These are phyloP conservation scores for Penicillium cataractarum DNA, from an alignment of 495 filamentous ascomycete genomes.

Conservation along the genomic window DNA sequence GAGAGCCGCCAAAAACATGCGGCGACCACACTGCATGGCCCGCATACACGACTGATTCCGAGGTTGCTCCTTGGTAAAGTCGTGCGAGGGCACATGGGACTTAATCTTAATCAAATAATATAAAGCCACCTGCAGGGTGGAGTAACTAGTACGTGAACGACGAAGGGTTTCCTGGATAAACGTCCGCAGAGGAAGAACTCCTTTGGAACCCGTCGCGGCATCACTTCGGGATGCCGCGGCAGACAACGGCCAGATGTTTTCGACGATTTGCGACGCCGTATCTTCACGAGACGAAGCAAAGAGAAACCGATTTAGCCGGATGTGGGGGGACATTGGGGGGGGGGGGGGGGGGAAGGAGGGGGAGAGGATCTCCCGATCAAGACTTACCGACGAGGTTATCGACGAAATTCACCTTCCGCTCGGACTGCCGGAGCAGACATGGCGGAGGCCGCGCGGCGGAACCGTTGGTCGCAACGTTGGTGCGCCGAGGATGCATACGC, in stretches of 20 bases:
- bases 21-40: slow-evolving; percentile 91
- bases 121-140: slow-evolving; percentile 92
- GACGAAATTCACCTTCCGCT: slow-evolving; percentile 94
- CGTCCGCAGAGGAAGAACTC: slow-evolving; percentile 85
- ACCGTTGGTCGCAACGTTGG: slow-evolving; percentile 47
- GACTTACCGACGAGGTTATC: slow-evolving; percentile 98
- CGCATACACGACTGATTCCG: slow-evolving; percentile 73
- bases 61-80: slow-evolving; percentile 86
- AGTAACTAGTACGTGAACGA: slow-evolving; percentile 93
- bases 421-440: slow-evolving; percentile 82
- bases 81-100: slow-evolving; percentile 79
- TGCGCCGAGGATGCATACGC: slow-evolving; percentile 83
- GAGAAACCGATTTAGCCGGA: slow-evolving; percentile 31
- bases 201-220: slow-evolving; percentile 53
- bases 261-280: slow-evolving; percentile 95
- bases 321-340: slow-evolving; percentile 4
- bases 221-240: slow-evolving; percentile 52
- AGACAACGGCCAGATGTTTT: slow-evolving; percentile 89
- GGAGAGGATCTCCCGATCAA: slow-evolving; percentile 14
- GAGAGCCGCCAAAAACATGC: slow-evolving; percentile 94
- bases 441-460: slow-evolving; percentile 73
- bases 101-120: slow-evolving; percentile 96
- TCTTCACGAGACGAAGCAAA: slow-evolving; percentile 58
- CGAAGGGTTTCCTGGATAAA: slow-evolving; percentile 98
- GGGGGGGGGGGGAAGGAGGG: background rate